Evolutionary conservation across 352 stramenopile species (phyloP).

Genomic region (Phytophthora cactorum): DNA sequence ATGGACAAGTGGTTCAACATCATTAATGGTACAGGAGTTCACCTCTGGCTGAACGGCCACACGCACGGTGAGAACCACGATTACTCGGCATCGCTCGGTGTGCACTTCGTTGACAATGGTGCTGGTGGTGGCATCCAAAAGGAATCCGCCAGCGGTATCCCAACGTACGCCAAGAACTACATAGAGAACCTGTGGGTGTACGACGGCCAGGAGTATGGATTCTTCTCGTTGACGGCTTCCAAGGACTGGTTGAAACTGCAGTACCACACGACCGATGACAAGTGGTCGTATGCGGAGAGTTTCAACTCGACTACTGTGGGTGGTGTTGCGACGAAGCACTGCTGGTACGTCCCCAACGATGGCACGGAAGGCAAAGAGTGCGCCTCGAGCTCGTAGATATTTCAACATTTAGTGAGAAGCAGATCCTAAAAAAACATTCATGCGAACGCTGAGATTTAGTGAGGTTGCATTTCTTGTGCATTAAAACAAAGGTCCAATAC

Average conservation of each 20-base stretch:
- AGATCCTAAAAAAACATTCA: background rate
- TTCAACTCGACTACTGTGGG: conserved; percentile 47
- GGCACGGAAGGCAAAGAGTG: conserved; percentile 43
- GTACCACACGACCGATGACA: conserved; percentile 65
- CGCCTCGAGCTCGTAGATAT: conserved; percentile 22
- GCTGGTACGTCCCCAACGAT: conserved; percentile 68
- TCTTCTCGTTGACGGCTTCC: conserved; percentile 61
- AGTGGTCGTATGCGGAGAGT: conserved; percentile 58
- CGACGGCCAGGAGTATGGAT: conserved; percentile 61
- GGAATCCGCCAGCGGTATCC: conserved; percentile 62
- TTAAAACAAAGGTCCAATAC: background rate
- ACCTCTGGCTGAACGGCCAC: conserved; percentile 51
- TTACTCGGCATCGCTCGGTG: conserved; percentile 47
- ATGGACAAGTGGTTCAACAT: conserved; percentile 50
- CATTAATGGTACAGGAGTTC: conserved; percentile 36
- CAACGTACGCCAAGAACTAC: conserved; percentile 27
- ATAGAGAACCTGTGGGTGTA: conserved; percentile 64
- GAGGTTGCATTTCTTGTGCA: too few relatives aligned
- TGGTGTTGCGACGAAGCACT: conserved; percentile 64
- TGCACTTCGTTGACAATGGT: conserved; percentile 76
- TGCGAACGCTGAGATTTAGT: too few relatives aligned
- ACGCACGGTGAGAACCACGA: conserved; percentile 71
- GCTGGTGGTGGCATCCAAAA: conserved; percentile 43
- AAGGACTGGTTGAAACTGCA: conserved; percentile 71
- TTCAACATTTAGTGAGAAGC: background rate